These are phyloP conservation scores for Ophiognomonia clavigignenti-juglandacearum DNA, from an alignment of 2,329 filamentous ascomycete genomes.

Conservation along the genomic window DNA sequence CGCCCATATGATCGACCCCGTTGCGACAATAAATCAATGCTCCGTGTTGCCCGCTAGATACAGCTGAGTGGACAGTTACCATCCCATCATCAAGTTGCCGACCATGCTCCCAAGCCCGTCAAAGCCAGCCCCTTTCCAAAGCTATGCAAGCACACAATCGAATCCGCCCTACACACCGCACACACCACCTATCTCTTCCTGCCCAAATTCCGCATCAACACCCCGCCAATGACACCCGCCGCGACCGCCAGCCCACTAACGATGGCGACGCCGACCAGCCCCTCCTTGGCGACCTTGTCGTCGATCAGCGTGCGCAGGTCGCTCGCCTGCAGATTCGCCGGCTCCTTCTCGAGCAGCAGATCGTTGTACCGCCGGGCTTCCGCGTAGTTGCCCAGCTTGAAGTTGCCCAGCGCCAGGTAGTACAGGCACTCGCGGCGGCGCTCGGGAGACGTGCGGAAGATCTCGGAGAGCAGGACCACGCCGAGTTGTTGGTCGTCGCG, in stretches of 20 bases:
- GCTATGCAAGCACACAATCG: no score
- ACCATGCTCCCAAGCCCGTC: no score
- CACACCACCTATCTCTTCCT: constrained; percentile 49
- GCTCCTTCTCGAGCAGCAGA: constrained; percentile 83
- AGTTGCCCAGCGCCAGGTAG: constrained; percentile 95
- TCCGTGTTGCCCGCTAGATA: no score
- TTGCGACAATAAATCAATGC: no score
- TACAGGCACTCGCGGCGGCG: constrained; percentile 96
- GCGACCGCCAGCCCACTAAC: constrained; percentile 88
- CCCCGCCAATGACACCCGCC: constrained; percentile 85
- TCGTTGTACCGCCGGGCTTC: constrained; percentile 96
- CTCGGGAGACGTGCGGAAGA: constrained; percentile 90
- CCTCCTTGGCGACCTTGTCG: constrained; percentile 93
- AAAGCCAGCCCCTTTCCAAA: no score
- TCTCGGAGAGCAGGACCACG: constrained; percentile 88
- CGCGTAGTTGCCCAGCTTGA: constrained; percentile 96
- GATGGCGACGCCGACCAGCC: constrained; percentile 89
- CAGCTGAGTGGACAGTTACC: no score
- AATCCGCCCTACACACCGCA: no score
- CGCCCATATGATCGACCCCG: no score
- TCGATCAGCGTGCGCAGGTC: constrained; percentile 87
- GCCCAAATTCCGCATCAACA: constrained; percentile 73
- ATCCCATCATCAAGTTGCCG: no score
- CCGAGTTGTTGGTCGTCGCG: constrained; percentile 90
- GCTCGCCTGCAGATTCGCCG: constrained; percentile 81